Base-by-base conservation (phyloP, 1,284 basidiomycete species). In the Trametes polyzona region DNA sequence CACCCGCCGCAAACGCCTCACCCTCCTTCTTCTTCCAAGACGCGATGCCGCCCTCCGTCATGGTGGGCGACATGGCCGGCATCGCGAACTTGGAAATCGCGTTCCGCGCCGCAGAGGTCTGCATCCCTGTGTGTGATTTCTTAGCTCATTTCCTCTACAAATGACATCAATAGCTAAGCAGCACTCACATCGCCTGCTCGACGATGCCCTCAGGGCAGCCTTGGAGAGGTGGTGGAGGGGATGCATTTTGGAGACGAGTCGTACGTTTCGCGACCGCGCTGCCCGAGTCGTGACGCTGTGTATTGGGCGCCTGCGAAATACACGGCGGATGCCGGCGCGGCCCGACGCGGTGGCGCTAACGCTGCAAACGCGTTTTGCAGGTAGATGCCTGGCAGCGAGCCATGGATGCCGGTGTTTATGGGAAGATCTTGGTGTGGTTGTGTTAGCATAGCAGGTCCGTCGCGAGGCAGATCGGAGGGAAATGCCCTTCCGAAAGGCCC, bases 1-100 rank as follows among this genome's bases (percentile, higher is more conserved):
- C 96, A 24, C 96, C 96, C 10, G 92, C 82, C 4, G 78, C 69
- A 71, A 96, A 98, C 0, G 82, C 69, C 62, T 96, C 93, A 23
- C 96, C 96, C 69, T 94, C 93, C 66, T 86, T 82, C 77, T 90
- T 90, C 80, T 97, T 98, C 96, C 96, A 99, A 23, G 79, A 80
- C 0, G 94, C 80, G 64, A 99, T 95, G 14, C 93, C 95, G 61
- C 96, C 96, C 73, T 98, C 96, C 6, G 94, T 96, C 96, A 98
- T 99, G 6, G 96, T 98, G 17, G 96, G 96, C 1, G 93, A 96
- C 95, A 98, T 98, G 63, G 93, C 93, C n/a, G 93, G 93, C 92
- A 95, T 95, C 62, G 83, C 76, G 59, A 95, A 81, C 58, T 85
- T 83, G 37, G 89, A 86, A 47, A 91, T 80, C 29, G 85, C 90